Base-by-base conservation (phyloP, 169 alveolate genomes). In the Plasmodium ovale region DNA sequence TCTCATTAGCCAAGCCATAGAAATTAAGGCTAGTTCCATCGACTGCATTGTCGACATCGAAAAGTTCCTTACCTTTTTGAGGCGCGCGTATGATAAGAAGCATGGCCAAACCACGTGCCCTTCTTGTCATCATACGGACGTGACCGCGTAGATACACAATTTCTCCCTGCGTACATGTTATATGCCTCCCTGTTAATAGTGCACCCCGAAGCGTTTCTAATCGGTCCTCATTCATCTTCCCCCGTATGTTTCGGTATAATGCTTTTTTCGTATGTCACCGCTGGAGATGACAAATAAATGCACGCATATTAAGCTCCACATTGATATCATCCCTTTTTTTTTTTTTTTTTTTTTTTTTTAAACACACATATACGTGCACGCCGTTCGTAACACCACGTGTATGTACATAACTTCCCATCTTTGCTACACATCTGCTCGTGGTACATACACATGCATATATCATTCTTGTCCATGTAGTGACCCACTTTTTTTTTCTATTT, bases 11-110 rank as follows among this genome's bases (percentile, higher is more conserved):
- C 56, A 82, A 49, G 90, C 90, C 10, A 65, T 58, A 27, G 90
- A 82, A 82, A 82, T 82, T 12, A 82, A 82, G 51, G 90, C 84
- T 12, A 82, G 90, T 14, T 82, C 90, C 12, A 82, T 65, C 31
- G 90, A 82, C 39, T 82, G 72, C 53, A 64, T 82, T 31, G 82
- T 82, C 65, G 90, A 82, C 60, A 64, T 82, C 6, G 82, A 82
- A 16, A 82, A 64, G 25, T 82, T 82, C 65, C 9, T 82, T n/a
- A 56, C 42, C 19, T 82, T 82, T 56, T 60, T 82, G 27, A 82
- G 59, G 44, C 23, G 21, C 29, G 90, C 49, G 47, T 82, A 82
- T 31, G 58, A 65, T 35, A 82, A 82, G 39, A 82, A 82, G 69
- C 65, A 65, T 42, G 58, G 42, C 53, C 9, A 19, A 19, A 29